Evolutionary conservation across 1,139 yeast genomes (phyloP).

Genomic region (Candida sp.): DNA sequence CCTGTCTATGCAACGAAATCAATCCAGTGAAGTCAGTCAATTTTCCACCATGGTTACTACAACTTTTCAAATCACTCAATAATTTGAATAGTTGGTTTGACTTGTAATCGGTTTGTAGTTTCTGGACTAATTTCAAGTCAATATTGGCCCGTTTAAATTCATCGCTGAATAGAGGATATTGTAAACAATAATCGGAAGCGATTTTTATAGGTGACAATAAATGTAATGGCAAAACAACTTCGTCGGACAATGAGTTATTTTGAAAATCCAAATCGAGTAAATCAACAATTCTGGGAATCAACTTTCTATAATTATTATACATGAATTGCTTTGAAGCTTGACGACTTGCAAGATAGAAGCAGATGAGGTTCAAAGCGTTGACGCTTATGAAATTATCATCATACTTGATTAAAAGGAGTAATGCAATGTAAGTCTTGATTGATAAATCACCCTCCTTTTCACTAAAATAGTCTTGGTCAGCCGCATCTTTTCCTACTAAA

Average conservation of each 20-base stretch:
- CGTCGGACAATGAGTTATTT: background rate
- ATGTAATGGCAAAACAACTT: conserved; percentile 14
- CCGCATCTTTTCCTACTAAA: conserved; percentile 8
- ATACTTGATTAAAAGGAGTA: conserved; percentile 23
- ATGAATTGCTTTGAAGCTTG: conserved; percentile 12
- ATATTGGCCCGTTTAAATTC: conserved; percentile 34
- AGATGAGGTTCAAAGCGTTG: conserved; percentile 32
- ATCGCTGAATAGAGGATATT: conserved; percentile 24
- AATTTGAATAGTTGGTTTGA: conserved; percentile 16
- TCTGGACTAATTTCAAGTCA: conserved; percentile 28
- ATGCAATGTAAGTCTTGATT: conserved; percentile 18
- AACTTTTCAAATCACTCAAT: conserved; percentile 19
- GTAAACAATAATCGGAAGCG: conserved; percentile 23
- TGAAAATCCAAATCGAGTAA: conserved; percentile 16
- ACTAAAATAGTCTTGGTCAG: background rate
- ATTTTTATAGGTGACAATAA: conserved; percentile 23
- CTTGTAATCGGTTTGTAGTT: conserved; percentile 18
- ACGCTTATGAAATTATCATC: conserved; percentile 25
- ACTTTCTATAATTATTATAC: conserved; percentile 19
- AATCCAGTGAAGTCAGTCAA: conserved; percentile 25
- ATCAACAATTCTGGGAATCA: conserved; percentile 29
- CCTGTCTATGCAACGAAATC: conserved; percentile 1
- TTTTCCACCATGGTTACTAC: conserved; percentile 14
- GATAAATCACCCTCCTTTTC: conserved; percentile 9
- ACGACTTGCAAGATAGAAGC: conserved; percentile 19